Conservation (phyloP, 108 stramenopile genomes). For the Cylindrotheca closterium region DNA sequence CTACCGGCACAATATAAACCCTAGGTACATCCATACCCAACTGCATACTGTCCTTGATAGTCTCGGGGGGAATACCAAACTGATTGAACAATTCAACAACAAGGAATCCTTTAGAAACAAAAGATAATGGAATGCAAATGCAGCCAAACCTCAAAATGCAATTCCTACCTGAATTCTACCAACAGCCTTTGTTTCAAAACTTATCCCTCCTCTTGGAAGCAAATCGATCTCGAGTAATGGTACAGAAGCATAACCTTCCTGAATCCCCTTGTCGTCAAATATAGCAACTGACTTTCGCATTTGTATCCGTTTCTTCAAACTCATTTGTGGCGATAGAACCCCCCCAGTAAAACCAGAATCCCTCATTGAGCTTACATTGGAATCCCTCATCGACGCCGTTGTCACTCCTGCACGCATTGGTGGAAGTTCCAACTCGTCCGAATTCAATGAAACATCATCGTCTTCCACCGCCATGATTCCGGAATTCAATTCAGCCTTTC, state of each 20-base stretch:
- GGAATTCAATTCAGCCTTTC: too few species aligned
- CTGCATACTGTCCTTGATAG: slow-evolving; percentile 86
- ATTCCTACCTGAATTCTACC: slow-evolving; percentile 52
- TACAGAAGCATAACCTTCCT: slow-evolving; percentile 46
- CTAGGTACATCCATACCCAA: slow-evolving; percentile 68
- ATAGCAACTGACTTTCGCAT: slow-evolving; percentile 12
- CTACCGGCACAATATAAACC: slow-evolving; percentile 83
- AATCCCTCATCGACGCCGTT: too few species aligned
- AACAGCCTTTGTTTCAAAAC: slow-evolving; percentile 60
- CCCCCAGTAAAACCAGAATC: too few species aligned
- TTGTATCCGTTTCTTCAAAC: too few species aligned
- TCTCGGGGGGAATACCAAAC: slow-evolving; percentile 90
- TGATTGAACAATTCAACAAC: slow-evolving; percentile 2
- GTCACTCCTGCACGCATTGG: too few species aligned
- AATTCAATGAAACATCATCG: too few species aligned
- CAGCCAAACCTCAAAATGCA: background rate
- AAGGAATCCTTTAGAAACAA: background rate
- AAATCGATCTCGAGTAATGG: slow-evolving; percentile 45
- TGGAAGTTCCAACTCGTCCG: too few species aligned
- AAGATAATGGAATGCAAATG: background rate
- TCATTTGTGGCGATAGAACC: too few species aligned
- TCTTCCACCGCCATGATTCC: too few species aligned
- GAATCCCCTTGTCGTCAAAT: slow-evolving; percentile 36
- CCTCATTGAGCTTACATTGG: too few species aligned
- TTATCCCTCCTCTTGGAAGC: slow-evolving; percentile 67